A percentile compares a stretch with the other conserved stretches of the same genome.
phyloP scores from a whole-genome alignment of 495 filamentous ascomycete genomes.

The Aspergillus avenaceus region DNA sequence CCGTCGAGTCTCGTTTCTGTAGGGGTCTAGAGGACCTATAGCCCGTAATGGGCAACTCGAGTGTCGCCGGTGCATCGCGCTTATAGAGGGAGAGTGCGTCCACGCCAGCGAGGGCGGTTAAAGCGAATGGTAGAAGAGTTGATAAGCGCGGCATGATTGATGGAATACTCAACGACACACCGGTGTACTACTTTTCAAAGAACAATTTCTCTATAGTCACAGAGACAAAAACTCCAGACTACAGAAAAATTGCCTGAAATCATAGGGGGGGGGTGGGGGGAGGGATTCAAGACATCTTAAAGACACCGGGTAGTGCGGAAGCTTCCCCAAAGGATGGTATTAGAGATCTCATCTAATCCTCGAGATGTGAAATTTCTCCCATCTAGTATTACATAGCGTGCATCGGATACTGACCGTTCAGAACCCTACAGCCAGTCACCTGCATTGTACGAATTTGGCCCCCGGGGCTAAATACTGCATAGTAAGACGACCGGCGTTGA shows the following conservation, averaged over 20 bases:
- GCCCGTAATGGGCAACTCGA: conserved; percentile 45
- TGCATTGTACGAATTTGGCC: background rate
- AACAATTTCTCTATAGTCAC: too few species aligned
- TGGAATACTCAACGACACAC: too few species aligned
- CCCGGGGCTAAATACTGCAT: background rate
- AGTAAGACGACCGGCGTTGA: too few species aligned
- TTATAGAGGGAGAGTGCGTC: conserved; percentile 22
- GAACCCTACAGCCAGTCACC: background rate
- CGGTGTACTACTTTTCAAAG: too few species aligned
- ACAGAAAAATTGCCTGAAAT: too few species aligned
- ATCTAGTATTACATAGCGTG: background rate
- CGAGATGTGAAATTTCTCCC: too few species aligned
- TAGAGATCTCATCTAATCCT: too few species aligned
- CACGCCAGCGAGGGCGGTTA: conserved; percentile 10
- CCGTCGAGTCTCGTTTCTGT: conserved; percentile 38
- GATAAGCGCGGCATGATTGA: conserved; percentile 11
- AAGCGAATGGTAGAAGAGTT: conserved; percentile 12
- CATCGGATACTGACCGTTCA: background rate
- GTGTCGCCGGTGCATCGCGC: conserved; percentile 34
- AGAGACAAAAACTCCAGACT: too few species aligned
- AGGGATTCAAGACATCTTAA: too few species aligned
- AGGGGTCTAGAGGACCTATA: conserved; percentile 5
- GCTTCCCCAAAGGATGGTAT: too few species aligned
- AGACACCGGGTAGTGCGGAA: too few species aligned
- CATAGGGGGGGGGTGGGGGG: too few species aligned